Evolutionary conservation across 345 rosid genomes (phyloP).

Genomic region (Eucalyptus tenuipes): DNA sequence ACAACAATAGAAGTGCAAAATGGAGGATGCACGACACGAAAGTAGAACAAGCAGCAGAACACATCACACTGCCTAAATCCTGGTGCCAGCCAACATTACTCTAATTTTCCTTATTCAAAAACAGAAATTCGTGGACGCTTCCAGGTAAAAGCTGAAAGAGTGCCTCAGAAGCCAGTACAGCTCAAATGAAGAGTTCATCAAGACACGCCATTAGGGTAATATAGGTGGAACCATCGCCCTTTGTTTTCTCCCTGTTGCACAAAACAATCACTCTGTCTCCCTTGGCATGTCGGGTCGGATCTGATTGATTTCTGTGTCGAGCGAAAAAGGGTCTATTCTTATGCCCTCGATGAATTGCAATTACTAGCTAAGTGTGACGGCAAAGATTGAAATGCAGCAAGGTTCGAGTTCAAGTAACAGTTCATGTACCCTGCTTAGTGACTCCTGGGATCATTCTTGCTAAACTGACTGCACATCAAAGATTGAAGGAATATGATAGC

Average conservation of each 20-base stretch:
- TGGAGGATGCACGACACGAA: neutral
- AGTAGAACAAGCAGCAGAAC: neutral
- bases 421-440: neutral
- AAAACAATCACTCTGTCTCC: neutral
- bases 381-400: neutral
- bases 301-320: neutral
- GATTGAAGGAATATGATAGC: neutral
- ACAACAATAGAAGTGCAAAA: neutral
- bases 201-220: neutral
- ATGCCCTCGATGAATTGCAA: neutral
- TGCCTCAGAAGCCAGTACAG: neutral
- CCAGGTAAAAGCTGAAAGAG: neutral
- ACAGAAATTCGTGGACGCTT: neutral
- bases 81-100: neutral
- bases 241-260: neutral
- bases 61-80: neutral
- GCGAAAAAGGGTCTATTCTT: neutral
- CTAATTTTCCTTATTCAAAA: neutral
- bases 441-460: neutral
- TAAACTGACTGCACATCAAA: neutral
- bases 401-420: neutral
- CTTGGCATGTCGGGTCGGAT: neutral
- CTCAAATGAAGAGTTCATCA: neutral
- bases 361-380: neutral
- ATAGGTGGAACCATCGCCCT: slow-evolving; percentile 7